Evolutionary conservation across 331 rosid genomes (phyloP).

Genomic region (Acacia pycnantha): DNA sequence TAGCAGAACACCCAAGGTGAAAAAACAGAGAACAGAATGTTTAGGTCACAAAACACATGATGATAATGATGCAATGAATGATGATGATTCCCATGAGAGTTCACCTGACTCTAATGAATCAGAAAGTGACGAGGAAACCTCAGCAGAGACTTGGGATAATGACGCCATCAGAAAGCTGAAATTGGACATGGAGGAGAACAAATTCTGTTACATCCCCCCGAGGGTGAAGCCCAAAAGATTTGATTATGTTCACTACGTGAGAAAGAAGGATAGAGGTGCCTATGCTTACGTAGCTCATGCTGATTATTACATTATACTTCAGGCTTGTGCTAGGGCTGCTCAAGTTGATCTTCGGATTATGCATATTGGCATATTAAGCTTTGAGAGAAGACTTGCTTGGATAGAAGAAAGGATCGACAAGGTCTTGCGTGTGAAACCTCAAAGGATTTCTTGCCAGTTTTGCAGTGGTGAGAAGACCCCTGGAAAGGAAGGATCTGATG

Average conservation of each 20-base stretch:
- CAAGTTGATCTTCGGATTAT: slow-evolving; percentile 66
- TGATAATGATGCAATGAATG: slow-evolving; percentile 9
- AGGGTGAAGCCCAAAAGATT: slow-evolving; percentile 41
- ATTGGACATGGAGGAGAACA: slow-evolving; percentile 83
- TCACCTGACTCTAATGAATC: slow-evolving; percentile 24
- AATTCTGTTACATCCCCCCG: slow-evolving; percentile 71
- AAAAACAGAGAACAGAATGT: slow-evolving; percentile 27
- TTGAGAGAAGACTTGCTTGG: slow-evolving; percentile 84
- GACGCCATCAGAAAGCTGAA: slow-evolving; percentile 61
- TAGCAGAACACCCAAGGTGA: slow-evolving; percentile 7
- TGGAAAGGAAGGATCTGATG: slow-evolving; percentile 32
- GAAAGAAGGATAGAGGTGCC: slow-evolving; percentile 70
- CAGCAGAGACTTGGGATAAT: slow-evolving; percentile 30
- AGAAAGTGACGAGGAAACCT: slow-evolving; percentile 24
- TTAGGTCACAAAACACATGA: slow-evolving; percentile 18
- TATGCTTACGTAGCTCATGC: slow-evolving; percentile 77
- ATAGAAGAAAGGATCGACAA: slow-evolving; percentile 56
- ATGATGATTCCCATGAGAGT: slow-evolving; percentile 31
- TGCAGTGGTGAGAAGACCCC: slow-evolving; percentile 37
- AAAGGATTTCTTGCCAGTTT: slow-evolving; percentile 57
- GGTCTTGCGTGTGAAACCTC: slow-evolving; percentile 49
- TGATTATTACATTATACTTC: slow-evolving; percentile 85
- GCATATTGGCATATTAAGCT: slow-evolving; percentile 71
- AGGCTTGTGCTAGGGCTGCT: slow-evolving; percentile 71
- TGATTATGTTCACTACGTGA: slow-evolving; percentile 67